Evolutionary conservation across 768 basidiomycete genomes (phyloP).

Genomic region (Leccinum rimulosum): DNA sequence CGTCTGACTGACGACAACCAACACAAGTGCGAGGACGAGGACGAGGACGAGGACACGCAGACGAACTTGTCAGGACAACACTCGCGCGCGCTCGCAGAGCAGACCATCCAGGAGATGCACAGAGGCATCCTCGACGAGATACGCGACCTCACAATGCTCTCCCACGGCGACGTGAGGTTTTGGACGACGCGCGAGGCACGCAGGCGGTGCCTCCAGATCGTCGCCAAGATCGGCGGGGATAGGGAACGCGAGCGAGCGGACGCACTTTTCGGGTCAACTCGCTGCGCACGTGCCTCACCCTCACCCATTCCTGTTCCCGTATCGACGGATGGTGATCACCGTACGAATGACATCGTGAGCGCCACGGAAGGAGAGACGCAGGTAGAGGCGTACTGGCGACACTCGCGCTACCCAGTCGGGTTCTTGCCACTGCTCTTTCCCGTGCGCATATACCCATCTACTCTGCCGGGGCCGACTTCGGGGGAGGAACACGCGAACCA

Average conservation of each 20-base stretch:
- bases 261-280: no score
- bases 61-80: slow-evolving; percentile 47
- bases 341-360: no score
- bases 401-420: no score
- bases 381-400: no score
- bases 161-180: slow-evolving; percentile 47
- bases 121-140: slow-evolving; percentile 63
- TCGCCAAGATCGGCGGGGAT: not conserved
- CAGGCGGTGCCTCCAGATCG: not conserved
- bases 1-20: not conserved
- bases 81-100: slow-evolving; percentile 58
- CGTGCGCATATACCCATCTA: no score
- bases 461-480: no score
- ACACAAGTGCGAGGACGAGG: not conserved
- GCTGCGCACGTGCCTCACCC: no score
- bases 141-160: not conserved
- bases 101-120: slow-evolving; percentile 73
- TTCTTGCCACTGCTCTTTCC: no score
- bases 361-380: no score
- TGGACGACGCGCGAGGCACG: slow-evolving; percentile 58
- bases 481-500: no score
- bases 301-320: no score
- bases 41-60: slow-evolving; percentile 7
- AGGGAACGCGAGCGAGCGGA: not conserved
- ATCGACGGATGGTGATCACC: no score